Conservation (phyloP, 2,329 filamentous ascomycete genomes). For the Colletotrichum endophyticum region DNA sequence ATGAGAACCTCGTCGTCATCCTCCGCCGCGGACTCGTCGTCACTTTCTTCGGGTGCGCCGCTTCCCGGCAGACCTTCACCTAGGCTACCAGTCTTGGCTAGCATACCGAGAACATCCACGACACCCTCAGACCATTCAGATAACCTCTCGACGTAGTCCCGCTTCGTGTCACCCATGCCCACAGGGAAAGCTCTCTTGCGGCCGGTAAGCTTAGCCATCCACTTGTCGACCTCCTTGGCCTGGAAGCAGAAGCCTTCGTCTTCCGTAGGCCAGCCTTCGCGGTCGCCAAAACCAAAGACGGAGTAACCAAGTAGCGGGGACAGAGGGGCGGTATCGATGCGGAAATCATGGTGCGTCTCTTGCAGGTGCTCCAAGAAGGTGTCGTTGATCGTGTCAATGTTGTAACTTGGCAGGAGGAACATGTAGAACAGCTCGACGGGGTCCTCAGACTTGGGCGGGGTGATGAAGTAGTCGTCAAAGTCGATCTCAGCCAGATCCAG, state of each 20-base stretch:
- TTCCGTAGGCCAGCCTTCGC: conserved; percentile 90
- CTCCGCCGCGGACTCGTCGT: conserved; percentile 72
- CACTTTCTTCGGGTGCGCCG: conserved; percentile 84
- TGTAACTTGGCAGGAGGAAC: conserved; percentile 87
- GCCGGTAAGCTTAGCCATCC: conserved; percentile 94
- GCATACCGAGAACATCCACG: conserved; percentile 70
- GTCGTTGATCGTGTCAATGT: conserved; percentile 91
- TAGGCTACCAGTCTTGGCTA: conserved; percentile 62
- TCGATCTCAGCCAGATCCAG: conserved; percentile 86
- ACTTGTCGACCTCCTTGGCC: conserved; percentile 87
- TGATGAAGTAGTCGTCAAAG: conserved; percentile 91
- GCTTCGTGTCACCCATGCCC: conserved; percentile 85
- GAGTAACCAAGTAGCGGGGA: conserved; percentile 82
- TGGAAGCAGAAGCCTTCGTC: conserved; percentile 92
- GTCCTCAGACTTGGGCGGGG: conserved; percentile 67
- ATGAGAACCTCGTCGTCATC: conserved; percentile 57
- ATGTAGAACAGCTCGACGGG: conserved; percentile 77
- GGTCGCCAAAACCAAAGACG: conserved; percentile 93
- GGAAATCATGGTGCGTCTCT: conserved; percentile 96
- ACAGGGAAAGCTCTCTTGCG: conserved; percentile 87
- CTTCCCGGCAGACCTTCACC: conserved; percentile 76
- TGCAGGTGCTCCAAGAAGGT: conserved; percentile 85
- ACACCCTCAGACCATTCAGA: conserved; percentile 81
- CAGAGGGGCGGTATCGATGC: conserved; percentile 88
- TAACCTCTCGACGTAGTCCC: conserved; percentile 70